phyloP scores from a whole-genome alignment of 495 filamentous ascomycete genomes.

The Penicillium maclennaniae region DNA sequence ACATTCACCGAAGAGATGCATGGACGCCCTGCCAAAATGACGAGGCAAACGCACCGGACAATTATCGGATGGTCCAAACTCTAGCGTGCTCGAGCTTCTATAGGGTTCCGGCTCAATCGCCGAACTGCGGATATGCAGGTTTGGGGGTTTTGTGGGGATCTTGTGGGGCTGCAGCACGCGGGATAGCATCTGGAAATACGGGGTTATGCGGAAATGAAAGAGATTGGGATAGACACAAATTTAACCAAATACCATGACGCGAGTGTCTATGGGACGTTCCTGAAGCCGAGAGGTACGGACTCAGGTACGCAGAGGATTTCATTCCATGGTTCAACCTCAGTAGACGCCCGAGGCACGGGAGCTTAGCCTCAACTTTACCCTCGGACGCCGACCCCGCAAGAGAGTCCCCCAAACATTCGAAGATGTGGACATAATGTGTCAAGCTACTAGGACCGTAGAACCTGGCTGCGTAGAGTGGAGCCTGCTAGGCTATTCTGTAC shows the following conservation, averaged over 20 bases:
- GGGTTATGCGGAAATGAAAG: too few relatives aligned
- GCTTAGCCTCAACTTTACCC: not conserved
- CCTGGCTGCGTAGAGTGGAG: too few relatives aligned
- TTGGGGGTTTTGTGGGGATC: not conserved
- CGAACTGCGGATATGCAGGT: not conserved
- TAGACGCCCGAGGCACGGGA: too few relatives aligned
- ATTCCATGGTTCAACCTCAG: not conserved
- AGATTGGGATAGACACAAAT: too few relatives aligned
- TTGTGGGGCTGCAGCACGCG: constrained; percentile 1
- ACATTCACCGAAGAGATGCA: not conserved
- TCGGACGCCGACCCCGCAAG: not conserved
- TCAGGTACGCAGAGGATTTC: not conserved
- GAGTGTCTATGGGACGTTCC: not conserved
- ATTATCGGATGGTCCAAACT: not conserved
- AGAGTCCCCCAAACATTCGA: not conserved
- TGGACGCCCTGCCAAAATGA: not conserved
- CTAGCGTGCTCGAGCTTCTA: not conserved
- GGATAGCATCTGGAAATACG: not conserved
- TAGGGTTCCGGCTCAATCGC: not conserved
- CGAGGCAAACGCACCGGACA: not conserved
- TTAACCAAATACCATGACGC: too few relatives aligned
- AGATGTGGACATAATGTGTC: not conserved
- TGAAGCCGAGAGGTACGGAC: not conserved
- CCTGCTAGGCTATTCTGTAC: not conserved
- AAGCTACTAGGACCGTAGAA: not conserved